These are phyloP conservation scores for Rosa persica DNA, from an alignment of 306 rosid species.

Conservation along the genomic window DNA sequence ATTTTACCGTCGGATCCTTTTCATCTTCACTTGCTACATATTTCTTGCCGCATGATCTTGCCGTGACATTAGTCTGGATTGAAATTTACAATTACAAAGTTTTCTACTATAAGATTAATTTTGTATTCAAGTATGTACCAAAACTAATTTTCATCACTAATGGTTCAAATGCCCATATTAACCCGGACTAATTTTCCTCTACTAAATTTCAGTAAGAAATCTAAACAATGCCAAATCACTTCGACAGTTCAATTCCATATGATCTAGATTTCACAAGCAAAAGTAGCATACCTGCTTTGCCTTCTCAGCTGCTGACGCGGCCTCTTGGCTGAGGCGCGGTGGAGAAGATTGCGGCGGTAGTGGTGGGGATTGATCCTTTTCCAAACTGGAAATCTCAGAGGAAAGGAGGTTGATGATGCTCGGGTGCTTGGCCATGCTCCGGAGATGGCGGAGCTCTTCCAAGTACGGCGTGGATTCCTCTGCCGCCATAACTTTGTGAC, in stretches of 20 bases:
- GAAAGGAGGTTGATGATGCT: background rate
- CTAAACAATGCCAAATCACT: background rate
- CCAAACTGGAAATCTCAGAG: background rate
- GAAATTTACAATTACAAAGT: no score
- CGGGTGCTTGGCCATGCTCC: background rate
- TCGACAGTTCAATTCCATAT: background rate
- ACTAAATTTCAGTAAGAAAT: no score
- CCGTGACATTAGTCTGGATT: no score
- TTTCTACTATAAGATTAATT: background rate
- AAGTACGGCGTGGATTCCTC: background rate
- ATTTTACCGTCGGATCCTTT: no score
- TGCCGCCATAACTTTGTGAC: background rate
- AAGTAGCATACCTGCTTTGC: background rate
- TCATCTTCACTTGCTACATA: no score
- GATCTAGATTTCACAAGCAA: background rate
- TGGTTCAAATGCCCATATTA: no score
- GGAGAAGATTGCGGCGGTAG: background rate
- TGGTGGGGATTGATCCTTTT: background rate
- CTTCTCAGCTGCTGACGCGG: background rate
- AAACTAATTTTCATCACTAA: background rate
- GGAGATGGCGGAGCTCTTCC: slow-evolving; percentile 1
- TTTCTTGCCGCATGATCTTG: no score
- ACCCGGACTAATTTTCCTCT: no score
- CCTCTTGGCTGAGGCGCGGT: background rate
- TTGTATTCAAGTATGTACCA: background rate